Evolutionary conservation across 176 grass and related monocot genomes (phyloP).

Genomic region (Triticum dicoccoides): DNA sequence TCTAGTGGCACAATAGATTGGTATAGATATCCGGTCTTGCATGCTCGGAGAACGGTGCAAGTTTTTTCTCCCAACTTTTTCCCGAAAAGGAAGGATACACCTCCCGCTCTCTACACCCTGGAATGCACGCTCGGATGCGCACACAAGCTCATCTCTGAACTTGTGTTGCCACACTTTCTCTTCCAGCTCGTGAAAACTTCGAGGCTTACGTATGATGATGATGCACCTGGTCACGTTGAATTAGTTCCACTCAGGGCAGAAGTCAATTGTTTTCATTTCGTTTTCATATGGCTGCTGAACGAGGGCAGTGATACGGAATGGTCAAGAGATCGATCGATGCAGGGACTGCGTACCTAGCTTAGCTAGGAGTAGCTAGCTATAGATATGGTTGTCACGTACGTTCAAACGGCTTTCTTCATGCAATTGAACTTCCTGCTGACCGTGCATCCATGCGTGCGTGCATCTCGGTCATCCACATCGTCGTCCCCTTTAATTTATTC

Average conservation of each 20-base stretch:
- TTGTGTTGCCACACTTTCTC: too few relatives aligned
- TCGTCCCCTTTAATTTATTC: conserved; percentile 13
- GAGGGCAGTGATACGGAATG: conserved; percentile 1
- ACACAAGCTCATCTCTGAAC: too few relatives aligned
- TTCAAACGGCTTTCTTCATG: conserved; percentile 36
- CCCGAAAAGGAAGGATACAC: too few relatives aligned
- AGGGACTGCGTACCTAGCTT: not conserved
- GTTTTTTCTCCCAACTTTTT: not conserved
- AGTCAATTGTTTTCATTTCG: not conserved
- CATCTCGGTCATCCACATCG: not conserved
- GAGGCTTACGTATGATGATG: not conserved
- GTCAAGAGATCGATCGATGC: conserved; percentile 25
- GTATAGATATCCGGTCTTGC: not conserved
- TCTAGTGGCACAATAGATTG: not conserved
- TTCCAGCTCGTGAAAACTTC: not conserved
- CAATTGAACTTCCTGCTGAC: conserved; percentile 24
- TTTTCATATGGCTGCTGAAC: conserved; percentile 3
- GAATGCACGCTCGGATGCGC: too few relatives aligned
- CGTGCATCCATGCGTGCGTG: not conserved
- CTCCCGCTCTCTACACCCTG: too few relatives aligned
- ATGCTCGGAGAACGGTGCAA: not conserved
- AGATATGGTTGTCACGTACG: conserved; percentile 10
- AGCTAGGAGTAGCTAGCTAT: too few relatives aligned
- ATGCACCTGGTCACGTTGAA: not conserved
- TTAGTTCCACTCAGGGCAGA: not conserved